A percentile compares a stretch with the other conserved stretches of the same genome.
These are phyloP conservation scores for Vitis amurensis DNA, from an alignment of 164 flowering plant genomes.

Conservation along the genomic window DNA sequence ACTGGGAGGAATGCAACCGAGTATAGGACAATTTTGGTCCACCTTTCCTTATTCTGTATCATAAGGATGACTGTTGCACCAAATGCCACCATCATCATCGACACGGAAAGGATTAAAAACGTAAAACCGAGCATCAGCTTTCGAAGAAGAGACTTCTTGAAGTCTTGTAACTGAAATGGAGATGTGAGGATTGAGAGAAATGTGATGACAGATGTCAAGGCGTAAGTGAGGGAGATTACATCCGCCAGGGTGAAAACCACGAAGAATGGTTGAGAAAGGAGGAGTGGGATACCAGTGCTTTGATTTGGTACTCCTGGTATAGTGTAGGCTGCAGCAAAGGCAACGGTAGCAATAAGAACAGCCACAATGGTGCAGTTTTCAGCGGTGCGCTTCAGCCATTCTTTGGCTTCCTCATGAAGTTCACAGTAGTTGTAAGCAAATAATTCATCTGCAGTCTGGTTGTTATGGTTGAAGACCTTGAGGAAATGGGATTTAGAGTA, in stretches of 20 bases:
- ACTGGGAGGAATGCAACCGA: too few species aligned
- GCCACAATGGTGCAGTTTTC: constrained; percentile 20
- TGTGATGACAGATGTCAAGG: constrained; percentile 16
- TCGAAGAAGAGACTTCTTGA: constrained; percentile 11
- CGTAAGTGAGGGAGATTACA: constrained; percentile 16
- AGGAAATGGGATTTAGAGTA: too few species aligned
- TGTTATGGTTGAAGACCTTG: too few species aligned
- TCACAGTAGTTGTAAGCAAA: too few species aligned
- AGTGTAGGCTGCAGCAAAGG: constrained; percentile 30
- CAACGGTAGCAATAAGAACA: constrained; percentile 25
- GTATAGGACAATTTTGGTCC: not conserved
- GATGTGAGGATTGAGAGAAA: constrained; percentile 23
- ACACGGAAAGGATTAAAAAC: constrained; percentile 12
- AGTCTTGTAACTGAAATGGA: constrained; percentile 16
- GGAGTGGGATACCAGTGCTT: constrained; percentile 19
- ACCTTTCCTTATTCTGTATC: constrained; percentile 6
- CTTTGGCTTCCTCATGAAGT: too few species aligned
- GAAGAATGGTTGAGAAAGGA: constrained; percentile 9
- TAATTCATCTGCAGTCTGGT: too few species aligned
- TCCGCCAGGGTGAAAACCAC: constrained; percentile 20
- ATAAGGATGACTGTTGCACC: constrained; percentile 16
- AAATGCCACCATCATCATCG: constrained; percentile 21
- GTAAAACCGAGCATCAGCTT: constrained; percentile 16
- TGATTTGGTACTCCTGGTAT: constrained; percentile 27
- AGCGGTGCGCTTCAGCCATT: constrained; percentile 20